A percentile compares a stretch with the other conserved stretches of the same genome.
phyloP scores from a whole-genome alignment of 2,329 filamentous ascomycete species.

The Fusarium tuaranense region DNA sequence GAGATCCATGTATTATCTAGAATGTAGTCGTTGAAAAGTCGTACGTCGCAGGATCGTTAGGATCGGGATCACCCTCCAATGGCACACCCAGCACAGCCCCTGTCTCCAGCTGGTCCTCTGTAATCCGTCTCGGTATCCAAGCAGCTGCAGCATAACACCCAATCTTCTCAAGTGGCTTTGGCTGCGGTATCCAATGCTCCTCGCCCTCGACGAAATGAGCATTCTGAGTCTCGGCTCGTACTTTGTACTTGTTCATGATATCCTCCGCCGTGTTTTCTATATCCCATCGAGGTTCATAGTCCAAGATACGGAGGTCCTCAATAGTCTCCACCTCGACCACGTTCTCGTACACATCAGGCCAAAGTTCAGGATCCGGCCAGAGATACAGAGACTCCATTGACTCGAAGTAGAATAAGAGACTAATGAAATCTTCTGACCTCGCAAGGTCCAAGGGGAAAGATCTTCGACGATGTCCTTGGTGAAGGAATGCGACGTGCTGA shows the following conservation, averaged over 20 bases:
- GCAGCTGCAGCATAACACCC: neutral
- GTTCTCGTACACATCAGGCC: constrained; percentile 7
- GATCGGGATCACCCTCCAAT: neutral
- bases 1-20: neutral
- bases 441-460: neutral
- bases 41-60: neutral
- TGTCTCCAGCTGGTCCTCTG: neutral
- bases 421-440: neutral
- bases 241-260: neutral
- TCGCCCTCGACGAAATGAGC: neutral
- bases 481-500: neutral
- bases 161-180: neutral
- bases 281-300: neutral
- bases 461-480: neutral
- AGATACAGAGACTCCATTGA: neutral
- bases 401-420: constrained; percentile 1
- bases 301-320: neutral
- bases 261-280: neutral
- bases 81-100: neutral
- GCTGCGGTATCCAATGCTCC: constrained; percentile 7
- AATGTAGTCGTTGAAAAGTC: neutral
- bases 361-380: neutral
- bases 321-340: neutral
- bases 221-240: neutral
- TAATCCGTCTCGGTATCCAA: neutral